Evolutionary conservation across 2,329 filamentous ascomycete species (phyloP).

Genomic region (Hypocrella siamensis): DNA sequence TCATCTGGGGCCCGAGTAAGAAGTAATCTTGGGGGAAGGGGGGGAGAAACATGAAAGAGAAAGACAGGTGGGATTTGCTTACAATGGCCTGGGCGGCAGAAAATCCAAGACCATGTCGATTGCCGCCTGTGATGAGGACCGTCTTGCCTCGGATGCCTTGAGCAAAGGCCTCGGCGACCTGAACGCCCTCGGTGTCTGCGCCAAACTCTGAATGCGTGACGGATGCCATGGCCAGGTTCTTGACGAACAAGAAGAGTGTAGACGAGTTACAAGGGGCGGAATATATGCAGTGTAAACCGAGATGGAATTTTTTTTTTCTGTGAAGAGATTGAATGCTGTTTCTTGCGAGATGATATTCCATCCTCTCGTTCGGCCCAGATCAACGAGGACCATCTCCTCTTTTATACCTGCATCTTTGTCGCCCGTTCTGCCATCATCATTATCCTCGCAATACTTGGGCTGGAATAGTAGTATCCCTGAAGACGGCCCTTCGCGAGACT

Average conservation of each 20-base stretch:
- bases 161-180: slow-evolving; percentile 9
- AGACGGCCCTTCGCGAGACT: background rate
- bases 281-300: background rate
- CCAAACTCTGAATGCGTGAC: slow-evolving; percentile 9
- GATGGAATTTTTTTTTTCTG: too few relatives aligned
- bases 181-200: slow-evolving; percentile 6
- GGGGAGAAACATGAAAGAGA: background rate
- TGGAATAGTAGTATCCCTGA: background rate
- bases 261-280: background rate
- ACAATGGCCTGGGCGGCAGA: slow-evolving; percentile 15
- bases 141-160: slow-evolving; percentile 13
- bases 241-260: background rate
- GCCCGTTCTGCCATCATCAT: background rate
- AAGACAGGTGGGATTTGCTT: slow-evolving; percentile 1
- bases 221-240: slow-evolving; percentile 5
- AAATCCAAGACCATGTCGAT: slow-evolving; percentile 19
- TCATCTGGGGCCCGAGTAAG: background rate
- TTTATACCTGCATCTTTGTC: too few relatives aligned
- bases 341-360: too few relatives aligned
- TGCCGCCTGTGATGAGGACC: slow-evolving; percentile 21
- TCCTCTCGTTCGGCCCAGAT: too few relatives aligned
- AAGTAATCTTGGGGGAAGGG: too few relatives aligned
- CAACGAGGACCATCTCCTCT: too few relatives aligned
- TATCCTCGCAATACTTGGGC: background rate
- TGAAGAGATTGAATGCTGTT: too few relatives aligned